Evolutionary conservation across 1,139 yeast species (phyloP).

Genomic region (Casaregolazyma suthepensis): DNA sequence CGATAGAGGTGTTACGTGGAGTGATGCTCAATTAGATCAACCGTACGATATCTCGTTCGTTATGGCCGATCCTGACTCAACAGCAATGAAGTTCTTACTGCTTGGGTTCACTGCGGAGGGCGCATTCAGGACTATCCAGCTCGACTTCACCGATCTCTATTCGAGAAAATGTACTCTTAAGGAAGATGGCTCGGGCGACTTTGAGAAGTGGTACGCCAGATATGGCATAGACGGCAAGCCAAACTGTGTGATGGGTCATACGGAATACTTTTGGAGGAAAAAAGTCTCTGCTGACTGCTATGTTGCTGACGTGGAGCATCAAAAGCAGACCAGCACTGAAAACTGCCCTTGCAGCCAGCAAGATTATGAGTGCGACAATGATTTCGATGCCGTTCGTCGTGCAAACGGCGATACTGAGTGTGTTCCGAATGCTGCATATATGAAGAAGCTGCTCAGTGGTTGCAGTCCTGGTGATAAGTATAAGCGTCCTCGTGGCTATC

Average conservation of each 20-base stretch:
- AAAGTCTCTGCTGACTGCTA: conserved; percentile 65
- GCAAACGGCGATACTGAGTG: conserved; percentile 42
- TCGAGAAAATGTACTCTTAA: conserved; percentile 31
- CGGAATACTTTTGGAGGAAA: conserved; percentile 61
- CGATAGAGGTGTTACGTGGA: conserved; percentile 73
- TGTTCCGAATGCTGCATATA: conserved; percentile 41
- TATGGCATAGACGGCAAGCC: conserved; percentile 45
- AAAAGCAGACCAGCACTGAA: conserved; percentile 49
- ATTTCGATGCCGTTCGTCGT: conserved; percentile 39
- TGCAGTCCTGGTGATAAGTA: conserved; percentile 16
- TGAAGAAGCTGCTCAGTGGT: conserved; percentile 13
- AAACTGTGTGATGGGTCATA: conserved; percentile 67
- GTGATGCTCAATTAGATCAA: conserved; percentile 43
- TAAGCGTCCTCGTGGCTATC: conserved; percentile 29
- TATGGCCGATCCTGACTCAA: conserved; percentile 67
- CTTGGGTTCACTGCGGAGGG: conserved; percentile 38
- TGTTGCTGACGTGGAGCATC: conserved; percentile 54
- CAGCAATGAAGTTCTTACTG: conserved; percentile 56
- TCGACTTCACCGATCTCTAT: conserved; percentile 61
- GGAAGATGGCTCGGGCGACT: conserved; percentile 50
- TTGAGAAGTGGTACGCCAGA: conserved; percentile 66
- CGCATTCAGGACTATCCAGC: conserved; percentile 35
- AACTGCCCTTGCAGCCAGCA: conserved; percentile 58
- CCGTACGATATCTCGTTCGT: conserved; percentile 43
- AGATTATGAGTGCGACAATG: conserved; percentile 72